Percentiles rank a stretch among this genome's conserved stretches.
Evolutionary conservation across 164 flowering plant species (phyloP).

Genomic region (Annona squamosa): DNA sequence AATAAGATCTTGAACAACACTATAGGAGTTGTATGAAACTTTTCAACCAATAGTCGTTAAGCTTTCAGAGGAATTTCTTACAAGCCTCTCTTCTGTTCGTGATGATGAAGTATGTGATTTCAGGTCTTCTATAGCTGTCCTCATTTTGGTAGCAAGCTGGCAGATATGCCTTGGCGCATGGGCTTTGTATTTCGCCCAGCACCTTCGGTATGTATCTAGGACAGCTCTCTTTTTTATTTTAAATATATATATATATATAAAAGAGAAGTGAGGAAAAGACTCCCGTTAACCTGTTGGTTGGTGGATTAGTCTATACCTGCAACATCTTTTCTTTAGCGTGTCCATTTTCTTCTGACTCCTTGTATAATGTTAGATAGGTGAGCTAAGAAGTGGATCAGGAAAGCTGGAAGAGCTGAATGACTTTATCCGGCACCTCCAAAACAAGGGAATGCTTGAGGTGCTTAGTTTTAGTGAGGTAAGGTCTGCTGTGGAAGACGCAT

Average conservation of each 20-base stretch:
- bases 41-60: conserved; percentile 1
- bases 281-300: no score
- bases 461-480: conserved; percentile 97
- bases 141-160: conserved; percentile 97
- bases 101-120: conserved; percentile 11
- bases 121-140: conserved; percentile 99
- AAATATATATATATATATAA: neutral
- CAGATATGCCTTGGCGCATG: conserved; percentile 99
- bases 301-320: no score
- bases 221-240: neutral
- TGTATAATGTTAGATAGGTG: conserved; percentile 56
- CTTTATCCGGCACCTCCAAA: conserved; percentile 64
- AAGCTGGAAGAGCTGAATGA: conserved; percentile 81
- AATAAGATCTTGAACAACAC: conserved; percentile 74
- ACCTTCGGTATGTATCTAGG: conserved; percentile 59
- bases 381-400: conserved; percentile 91
- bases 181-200: conserved; percentile 95
- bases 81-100: neutral
- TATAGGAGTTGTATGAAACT: conserved; percentile 50
- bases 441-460: conserved; percentile 72
- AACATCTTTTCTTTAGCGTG: neutral
- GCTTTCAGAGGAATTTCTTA: neutral
- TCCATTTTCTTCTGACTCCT: conserved; percentile 10
- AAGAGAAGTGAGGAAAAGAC: no score
- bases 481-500: neutral